A percentile compares a stretch with the other conserved stretches of the same genome.
Evolutionary conservation across 768 basidiomycete species (phyloP).

Genomic region (Jaapia argillacea): DNA sequence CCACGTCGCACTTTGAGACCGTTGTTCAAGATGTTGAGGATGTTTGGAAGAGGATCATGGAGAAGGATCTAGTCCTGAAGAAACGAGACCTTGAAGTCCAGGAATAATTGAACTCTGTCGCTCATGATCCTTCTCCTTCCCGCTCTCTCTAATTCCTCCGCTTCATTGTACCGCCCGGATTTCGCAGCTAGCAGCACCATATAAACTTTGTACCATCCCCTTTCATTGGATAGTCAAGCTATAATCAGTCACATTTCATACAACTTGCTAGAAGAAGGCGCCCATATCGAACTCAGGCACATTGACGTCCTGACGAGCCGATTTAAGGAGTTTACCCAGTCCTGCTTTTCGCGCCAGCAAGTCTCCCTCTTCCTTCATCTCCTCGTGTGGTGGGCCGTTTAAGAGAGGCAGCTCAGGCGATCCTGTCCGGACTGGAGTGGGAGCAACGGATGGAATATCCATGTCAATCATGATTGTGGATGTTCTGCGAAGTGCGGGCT

Average conservation of each 20-base stretch:
- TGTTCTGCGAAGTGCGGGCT: constrained; percentile 45
- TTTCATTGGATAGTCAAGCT: background rate
- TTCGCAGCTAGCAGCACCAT: background rate
- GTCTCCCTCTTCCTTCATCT: constrained; percentile 45
- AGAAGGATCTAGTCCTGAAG: constrained; percentile 74
- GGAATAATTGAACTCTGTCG: constrained; percentile 18
- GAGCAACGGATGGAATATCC: constrained; percentile 56
- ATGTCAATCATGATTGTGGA: constrained; percentile 87
- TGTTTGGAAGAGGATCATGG: constrained; percentile 86
- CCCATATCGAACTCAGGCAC: constrained; percentile 86
- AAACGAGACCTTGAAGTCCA: constrained; percentile 71
- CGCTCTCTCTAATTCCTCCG: background rate
- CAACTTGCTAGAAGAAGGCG: constrained; percentile 57
- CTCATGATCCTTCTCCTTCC: background rate
- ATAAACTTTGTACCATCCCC: background rate
- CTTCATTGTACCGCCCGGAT: background rate
- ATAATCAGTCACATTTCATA: no score
- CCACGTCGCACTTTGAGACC: constrained; percentile 98
- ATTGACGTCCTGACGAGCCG: constrained; percentile 80
- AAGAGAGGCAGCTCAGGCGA: constrained; percentile 32
- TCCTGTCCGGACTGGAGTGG: constrained; percentile 41
- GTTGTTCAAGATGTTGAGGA: constrained; percentile 96
- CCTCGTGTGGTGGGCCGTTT: constrained; percentile 21
- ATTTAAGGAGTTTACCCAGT: constrained; percentile 78
- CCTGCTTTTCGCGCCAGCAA: constrained; percentile 58